Evolutionary conservation across 2,329 filamentous ascomycete species (phyloP).

Genomic region (Annulohypoxylon truncatum): DNA sequence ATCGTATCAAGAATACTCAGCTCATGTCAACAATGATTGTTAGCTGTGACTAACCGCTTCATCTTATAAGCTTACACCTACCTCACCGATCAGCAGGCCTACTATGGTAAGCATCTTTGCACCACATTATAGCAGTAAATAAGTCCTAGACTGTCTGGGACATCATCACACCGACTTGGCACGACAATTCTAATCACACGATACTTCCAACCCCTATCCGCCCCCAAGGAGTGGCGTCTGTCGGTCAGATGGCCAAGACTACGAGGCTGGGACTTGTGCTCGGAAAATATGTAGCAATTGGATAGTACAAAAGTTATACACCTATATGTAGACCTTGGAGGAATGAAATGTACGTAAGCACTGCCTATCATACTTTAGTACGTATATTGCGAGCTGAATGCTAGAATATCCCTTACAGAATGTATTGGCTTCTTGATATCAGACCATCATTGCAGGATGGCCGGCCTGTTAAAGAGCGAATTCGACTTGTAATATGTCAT

Average conservation of each 20-base stretch:
- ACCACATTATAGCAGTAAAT: not conserved
- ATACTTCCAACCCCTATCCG: not conserved
- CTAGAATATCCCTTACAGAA: not conserved
- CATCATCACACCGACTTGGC: not conserved
- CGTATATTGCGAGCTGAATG: not conserved
- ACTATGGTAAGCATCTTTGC: not conserved
- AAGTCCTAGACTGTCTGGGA: not conserved
- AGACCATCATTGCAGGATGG: not conserved
- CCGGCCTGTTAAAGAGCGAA: not conserved
- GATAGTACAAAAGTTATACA: not conserved
- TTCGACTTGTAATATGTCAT: not conserved
- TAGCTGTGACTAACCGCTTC: not conserved
- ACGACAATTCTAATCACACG: not conserved
- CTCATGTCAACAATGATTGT: not conserved
- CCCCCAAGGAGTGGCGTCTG: not conserved
- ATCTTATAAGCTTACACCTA: not conserved
- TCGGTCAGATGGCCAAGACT: constrained; percentile 1
- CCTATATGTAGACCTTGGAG: not conserved
- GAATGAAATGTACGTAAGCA: not conserved
- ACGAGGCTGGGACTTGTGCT: not conserved
- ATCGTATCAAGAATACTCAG: not conserved
- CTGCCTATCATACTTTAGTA: not conserved
- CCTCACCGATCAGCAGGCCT: not conserved
- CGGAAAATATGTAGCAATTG: not conserved
- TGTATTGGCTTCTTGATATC: not conserved